phyloP scores from a whole-genome alignment of 495 filamentous ascomycete genomes.

The Chaetomium fimeti region DNA sequence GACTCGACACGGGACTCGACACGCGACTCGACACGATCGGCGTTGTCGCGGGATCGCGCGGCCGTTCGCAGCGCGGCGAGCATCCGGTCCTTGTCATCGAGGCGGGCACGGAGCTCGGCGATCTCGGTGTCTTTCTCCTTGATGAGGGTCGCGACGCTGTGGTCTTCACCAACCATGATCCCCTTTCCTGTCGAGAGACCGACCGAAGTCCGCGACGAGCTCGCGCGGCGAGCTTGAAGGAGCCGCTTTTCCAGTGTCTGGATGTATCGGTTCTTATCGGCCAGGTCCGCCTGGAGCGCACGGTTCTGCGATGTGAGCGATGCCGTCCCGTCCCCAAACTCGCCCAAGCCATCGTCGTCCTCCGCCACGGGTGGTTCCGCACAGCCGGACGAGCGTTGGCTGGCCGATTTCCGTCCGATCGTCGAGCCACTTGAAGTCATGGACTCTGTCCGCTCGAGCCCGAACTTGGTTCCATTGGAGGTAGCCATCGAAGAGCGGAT shows the following conservation, averaged over 20 bases:
- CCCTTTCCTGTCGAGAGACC: conserved; percentile 60
- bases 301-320: conserved; percentile 76
- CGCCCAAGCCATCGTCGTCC: conserved; percentile 72
- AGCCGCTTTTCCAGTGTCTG: conserved; percentile 87
- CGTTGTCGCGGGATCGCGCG: conserved; percentile 79
- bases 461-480: conserved; percentile 59
- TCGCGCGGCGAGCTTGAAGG: conserved; percentile 85
- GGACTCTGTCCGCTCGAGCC: conserved; percentile 62
- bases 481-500: conserved; percentile 70
- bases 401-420: conserved; percentile 49
- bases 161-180: conserved; percentile 63
- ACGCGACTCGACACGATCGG: conserved; percentile 55
- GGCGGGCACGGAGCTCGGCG: conserved; percentile 77
- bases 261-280: conserved; percentile 95
- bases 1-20: conserved; percentile 45
- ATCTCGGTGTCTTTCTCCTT: conserved; percentile 95
- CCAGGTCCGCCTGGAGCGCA: conserved; percentile 87
- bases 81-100: conserved; percentile 97
- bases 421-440: conserved; percentile 63
- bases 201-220: conserved; percentile 79
- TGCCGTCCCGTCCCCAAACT: conserved; percentile 85
- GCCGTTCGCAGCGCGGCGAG: conserved; percentile 82
- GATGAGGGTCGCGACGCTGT: conserved; percentile 63
- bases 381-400: conserved; percentile 46
- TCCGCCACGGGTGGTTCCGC: conserved; percentile 43